Evolutionary conservation across 176 grass and related monocot genomes (phyloP), one percentile per base, ranked within the genome.

Genomic region (Aegilops speltoides): DNA sequence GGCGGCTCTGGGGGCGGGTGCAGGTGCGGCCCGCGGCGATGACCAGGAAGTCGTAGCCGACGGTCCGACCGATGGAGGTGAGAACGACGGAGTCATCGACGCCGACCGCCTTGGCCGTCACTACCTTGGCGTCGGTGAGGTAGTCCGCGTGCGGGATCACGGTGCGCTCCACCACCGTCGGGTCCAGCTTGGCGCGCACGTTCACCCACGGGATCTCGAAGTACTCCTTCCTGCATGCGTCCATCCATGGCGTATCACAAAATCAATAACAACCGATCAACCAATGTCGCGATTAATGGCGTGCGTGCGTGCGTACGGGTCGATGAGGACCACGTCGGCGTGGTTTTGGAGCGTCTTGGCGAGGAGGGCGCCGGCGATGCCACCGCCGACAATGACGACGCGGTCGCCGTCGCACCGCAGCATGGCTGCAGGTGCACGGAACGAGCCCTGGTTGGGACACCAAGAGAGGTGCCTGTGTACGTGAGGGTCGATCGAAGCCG

Each of bases 131-230:
- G 19, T 91, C 83, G 3, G 69, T 86, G 6, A 96, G 87, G 84
- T 96, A 93, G 36, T 96, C 89, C 3, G 69, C 36, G 86, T 96
- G 94, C 20, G 88, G 85, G 76, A 96, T 86, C 54, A 96, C 76
- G 0, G 94, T 87, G 54, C 83, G 90, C 34, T 87, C 89, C 48
- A 90, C 78, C 15, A 84, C 67, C 6, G 84, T 5, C 4, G 86
- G 91, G 1, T 96, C 91, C 32, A 93, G 87, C 73, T 85, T 93
- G 22, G 94, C 89, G 16, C 94, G 89, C n/a, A 96, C 43, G 79
- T 91, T 96, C n/a, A 84, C 94, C 94, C 94, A 96, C 3, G 91
- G 87, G 41, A 96, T 88, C 91, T 96, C 94, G 34, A 96, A 93
- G 75, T 93, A 96, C 73, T 93, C 94, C 81, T 96, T 96, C 77